A percentile compares a stretch with the other conserved stretches of the same genome.
Conservation (phyloP, 495 filamentous ascomycete genomes). For the Penicillium maclennaniae region DNA sequence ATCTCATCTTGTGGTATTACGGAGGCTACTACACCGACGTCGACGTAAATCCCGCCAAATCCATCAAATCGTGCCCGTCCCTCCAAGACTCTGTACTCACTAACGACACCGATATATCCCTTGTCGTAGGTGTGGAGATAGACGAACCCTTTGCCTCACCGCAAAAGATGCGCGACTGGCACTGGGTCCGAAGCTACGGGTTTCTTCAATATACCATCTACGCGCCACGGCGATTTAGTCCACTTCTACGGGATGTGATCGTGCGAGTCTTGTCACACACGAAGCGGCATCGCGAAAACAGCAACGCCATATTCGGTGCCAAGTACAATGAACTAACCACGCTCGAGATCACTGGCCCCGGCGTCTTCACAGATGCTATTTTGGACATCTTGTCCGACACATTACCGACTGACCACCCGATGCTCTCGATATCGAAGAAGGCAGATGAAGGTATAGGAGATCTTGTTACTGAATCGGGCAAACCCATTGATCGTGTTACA, state of each 20-base stretch:
- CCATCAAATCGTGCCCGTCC: constrained; percentile 32
- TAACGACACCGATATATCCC: constrained; percentile 26
- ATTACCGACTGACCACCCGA: constrained; percentile 25
- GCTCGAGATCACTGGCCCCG: constrained; percentile 36
- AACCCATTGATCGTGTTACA: constrained; percentile 28
- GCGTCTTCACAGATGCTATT: constrained; percentile 41
- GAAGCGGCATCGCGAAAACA: constrained; percentile 20
- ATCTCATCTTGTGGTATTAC: constrained; percentile 44
- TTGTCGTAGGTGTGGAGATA: constrained; percentile 39
- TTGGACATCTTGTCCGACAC: constrained; percentile 35
- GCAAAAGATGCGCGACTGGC: constrained; percentile 35
- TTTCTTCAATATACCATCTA: constrained; percentile 42
- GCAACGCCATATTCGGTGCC: constrained; percentile 11
- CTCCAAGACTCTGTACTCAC: constrained; percentile 22
- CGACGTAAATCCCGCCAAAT: constrained; percentile 33
- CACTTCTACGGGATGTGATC: constrained; percentile 33
- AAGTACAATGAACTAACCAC: constrained; percentile 30
- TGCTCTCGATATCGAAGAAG: constrained; percentile 26
- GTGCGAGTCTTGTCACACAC: constrained; percentile 38
- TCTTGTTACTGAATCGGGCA: constrained; percentile 9
- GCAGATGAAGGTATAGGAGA: constrained; percentile 28
- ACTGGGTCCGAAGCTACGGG: constrained; percentile 38
- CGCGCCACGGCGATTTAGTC: constrained; percentile 39
- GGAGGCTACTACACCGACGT: constrained; percentile 53
- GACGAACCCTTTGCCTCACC: constrained; percentile 40